These are phyloP conservation scores for Priceomyces fermenticarens DNA, from an alignment of 805 yeast genomes.

Conservation along the genomic window DNA sequence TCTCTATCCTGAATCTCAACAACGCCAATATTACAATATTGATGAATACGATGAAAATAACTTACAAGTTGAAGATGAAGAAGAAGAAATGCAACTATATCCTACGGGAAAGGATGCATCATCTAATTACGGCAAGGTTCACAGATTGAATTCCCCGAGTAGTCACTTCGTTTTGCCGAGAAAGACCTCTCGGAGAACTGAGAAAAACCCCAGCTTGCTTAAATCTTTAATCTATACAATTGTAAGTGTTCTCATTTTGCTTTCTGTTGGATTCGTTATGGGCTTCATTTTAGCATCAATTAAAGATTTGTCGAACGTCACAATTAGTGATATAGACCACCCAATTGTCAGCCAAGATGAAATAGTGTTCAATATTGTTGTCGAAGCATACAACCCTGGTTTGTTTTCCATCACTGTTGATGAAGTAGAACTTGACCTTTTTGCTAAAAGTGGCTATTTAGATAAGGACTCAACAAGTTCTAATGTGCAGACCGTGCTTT, in stretches of 20 bases:
- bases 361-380: conserved; percentile 70
- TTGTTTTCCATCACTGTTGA: conserved; percentile 62
- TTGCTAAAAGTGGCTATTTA: conserved; percentile 66
- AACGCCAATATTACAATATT: conserved; percentile 32
- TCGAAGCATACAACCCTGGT: conserved; percentile 87
- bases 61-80: neutral
- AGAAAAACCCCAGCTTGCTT: conserved; percentile 17
- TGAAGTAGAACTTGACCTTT: conserved; percentile 75
- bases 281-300: conserved; percentile 87
- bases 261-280: conserved; percentile 70
- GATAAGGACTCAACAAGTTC: conserved; percentile 15
- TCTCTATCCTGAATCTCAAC: conserved; percentile 29
- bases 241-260: conserved; percentile 45
- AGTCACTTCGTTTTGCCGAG: conserved; percentile 28
- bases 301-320: conserved; percentile 71
- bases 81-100: conserved; percentile 9
- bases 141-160: conserved; percentile 18
- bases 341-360: conserved; percentile 82
- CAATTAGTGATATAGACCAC: conserved; percentile 60
- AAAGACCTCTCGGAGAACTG: conserved; percentile 18
- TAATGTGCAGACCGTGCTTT: conserved; percentile 59
- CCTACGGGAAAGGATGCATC: conserved; percentile 11
- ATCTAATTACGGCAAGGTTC: conserved; percentile 13
- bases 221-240: conserved; percentile 42
- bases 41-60: conserved; percentile 39